Evolutionary conservation across 2,329 filamentous ascomycete species (phyloP), one percentile per base, ranked within the genome.

Genomic region (Fusarium tupiense): DNA sequence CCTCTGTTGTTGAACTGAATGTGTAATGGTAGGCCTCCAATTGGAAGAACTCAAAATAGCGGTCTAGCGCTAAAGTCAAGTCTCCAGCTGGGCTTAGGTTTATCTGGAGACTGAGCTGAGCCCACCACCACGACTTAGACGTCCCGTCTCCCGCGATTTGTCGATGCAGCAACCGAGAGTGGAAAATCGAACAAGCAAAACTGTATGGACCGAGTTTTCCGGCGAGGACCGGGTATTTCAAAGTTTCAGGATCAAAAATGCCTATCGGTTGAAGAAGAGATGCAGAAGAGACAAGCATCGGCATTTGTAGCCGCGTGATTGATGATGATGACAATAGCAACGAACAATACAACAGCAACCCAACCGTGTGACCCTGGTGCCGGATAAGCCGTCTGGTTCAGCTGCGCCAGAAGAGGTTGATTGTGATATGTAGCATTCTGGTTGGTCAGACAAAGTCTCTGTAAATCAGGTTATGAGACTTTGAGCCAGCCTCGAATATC

Each of bases 11-110:
- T 54, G 52, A 50, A 24, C 29, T 57, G 65, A 76, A 70, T 78
- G 73, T 72, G 77, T 79, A 81, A 81, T 81, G 64, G 74, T 77
- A 63, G 65, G 62, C 73, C 73, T 77, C 79, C 79, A 80, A 81
- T 81, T 81, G 80, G 80, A 80, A 80, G 79, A 78, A 60, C 43
- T 31, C 53, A 74, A 79, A 76, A 75, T 72, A 65, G 77, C 77
- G 77, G 77, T 79, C 77, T 79, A 76, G 68, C 35, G 66, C 65
- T 35, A 62, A 59, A 31, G 35, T 43, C 33, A 29, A 57, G 22
- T 57, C 6, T 38, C 52, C 52, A 41, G 26, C 35, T 41, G 52
- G 41, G 50, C 56, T 59, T 66, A 49, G 68, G 17, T 61, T 69
- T 49, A 67, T 71, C 69, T 74, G 64, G 52, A 63, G 49, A 61